Evolutionary conservation across 495 filamentous ascomycete genomes (phyloP).

Genomic region (Melanomma pulvis-pyrius): DNA sequence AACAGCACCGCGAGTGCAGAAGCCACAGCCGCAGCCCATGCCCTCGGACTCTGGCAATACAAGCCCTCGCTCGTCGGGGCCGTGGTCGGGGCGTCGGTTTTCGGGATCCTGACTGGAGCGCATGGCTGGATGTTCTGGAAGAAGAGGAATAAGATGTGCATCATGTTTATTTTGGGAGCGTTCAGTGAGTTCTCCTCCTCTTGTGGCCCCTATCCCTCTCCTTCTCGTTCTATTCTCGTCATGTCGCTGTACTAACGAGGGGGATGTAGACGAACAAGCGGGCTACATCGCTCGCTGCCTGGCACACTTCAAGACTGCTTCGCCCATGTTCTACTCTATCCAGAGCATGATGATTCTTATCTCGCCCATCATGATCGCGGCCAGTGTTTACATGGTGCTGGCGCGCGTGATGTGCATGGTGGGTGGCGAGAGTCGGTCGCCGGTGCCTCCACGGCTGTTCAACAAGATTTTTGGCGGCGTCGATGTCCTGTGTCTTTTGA

Average conservation of each 20-base stretch:
- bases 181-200: not conserved
- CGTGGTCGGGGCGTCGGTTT: not conserved
- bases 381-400: not conserved
- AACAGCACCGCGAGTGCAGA: not conserved
- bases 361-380: not conserved
- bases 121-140: not conserved
- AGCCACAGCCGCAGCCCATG: not conserved
- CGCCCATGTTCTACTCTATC: not conserved
- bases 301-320: not conserved
- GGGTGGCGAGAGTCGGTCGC: not conserved
- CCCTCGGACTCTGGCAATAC: not conserved
- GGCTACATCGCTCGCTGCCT: not conserved
- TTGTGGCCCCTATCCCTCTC: no score
- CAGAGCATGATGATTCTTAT: constrained; percentile 1
- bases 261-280: not conserved
- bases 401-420: not conserved
- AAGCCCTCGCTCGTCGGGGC: not conserved
- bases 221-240: not conserved
- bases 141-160: constrained; percentile 1
- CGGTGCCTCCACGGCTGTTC: not conserved
- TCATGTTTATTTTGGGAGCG: not conserved
- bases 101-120: not conserved
- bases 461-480: not conserved
- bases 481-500: not conserved
- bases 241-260: not conserved